Evolutionary conservation across 2,329 filamentous ascomycete genomes (phyloP).

Genomic region (Fonsecaea nubica): DNA sequence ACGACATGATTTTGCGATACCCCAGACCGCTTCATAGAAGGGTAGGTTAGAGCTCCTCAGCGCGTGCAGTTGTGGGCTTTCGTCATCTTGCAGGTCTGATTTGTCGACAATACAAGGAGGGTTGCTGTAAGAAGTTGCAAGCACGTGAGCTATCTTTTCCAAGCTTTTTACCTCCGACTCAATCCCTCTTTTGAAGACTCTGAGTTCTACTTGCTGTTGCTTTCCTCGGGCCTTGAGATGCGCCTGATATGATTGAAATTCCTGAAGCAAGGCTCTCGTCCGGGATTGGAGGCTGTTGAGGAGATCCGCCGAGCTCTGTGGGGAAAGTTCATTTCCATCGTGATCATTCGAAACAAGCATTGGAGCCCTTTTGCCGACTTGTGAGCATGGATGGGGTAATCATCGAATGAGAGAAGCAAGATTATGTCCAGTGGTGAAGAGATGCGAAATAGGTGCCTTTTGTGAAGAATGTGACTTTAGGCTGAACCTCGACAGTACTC

Average conservation of each 20-base stretch:
- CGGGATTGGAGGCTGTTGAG: slow-evolving; percentile 25
- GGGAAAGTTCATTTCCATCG: not conserved
- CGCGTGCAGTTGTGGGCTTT: slow-evolving; percentile 55
- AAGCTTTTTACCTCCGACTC: slow-evolving; percentile 57
- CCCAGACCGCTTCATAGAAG: slow-evolving; percentile 70
- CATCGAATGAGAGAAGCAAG: not conserved
- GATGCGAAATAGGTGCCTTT: not conserved
- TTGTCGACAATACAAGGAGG: slow-evolving; percentile 40
- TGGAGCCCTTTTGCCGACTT: not conserved
- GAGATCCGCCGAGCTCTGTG: slow-evolving; percentile 1
- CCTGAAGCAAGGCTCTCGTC: slow-evolving; percentile 47
- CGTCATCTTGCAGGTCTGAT: slow-evolving; percentile 34
- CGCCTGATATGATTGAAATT: slow-evolving; percentile 54
- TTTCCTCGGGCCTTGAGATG: slow-evolving; percentile 52
- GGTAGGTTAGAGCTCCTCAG: slow-evolving; percentile 70
- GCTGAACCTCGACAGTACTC: not conserved
- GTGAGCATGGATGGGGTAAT: not conserved
- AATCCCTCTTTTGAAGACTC: slow-evolving; percentile 57
- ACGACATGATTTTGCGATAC: slow-evolving; percentile 62
- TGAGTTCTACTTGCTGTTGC: slow-evolving; percentile 57
- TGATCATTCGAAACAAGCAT: not conserved
- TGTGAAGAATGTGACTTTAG: not conserved
- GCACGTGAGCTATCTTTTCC: slow-evolving; percentile 47
- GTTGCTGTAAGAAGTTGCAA: slow-evolving; percentile 19
- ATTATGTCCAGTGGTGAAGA: not conserved